Evolutionary conservation across 2,329 filamentous ascomycete species (phyloP).

Genomic region (Botryotinia narcissicola): DNA sequence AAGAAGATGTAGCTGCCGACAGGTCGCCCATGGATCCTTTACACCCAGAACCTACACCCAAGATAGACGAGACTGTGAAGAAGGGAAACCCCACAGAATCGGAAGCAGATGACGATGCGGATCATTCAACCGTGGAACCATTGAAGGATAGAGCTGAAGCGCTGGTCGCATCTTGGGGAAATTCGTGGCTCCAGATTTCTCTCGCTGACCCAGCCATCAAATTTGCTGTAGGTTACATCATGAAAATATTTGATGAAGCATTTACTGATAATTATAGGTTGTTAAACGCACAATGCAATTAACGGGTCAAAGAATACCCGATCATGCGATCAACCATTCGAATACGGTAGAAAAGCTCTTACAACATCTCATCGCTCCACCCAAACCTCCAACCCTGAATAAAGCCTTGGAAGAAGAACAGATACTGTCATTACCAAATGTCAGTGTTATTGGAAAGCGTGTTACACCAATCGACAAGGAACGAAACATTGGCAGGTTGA

Average conservation of each 20-base stretch:
- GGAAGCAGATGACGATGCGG: constrained; percentile 35
- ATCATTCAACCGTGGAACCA: constrained; percentile 29
- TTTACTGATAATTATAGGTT: constrained; percentile 52
- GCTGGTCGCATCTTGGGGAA: constrained; percentile 47
- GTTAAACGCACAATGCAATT: constrained; percentile 78
- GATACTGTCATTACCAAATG: constrained; percentile 61
- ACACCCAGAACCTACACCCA: constrained; percentile 21
- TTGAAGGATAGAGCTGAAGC: constrained; percentile 30
- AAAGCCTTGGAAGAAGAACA: constrained; percentile 52
- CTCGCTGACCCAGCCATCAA: constrained; percentile 60
- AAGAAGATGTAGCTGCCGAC: constrained; percentile 34
- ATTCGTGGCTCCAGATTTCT: constrained; percentile 56
- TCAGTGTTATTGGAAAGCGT: constrained; percentile 62
- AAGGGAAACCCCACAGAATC: constrained; percentile 31
- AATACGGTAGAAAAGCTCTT: constrained; percentile 55
- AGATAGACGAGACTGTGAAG: constrained; percentile 26
- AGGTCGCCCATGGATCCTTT: constrained; percentile 31
- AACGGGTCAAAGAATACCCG: constrained; percentile 73
- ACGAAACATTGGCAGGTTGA: constrained; percentile 70
- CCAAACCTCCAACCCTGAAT: constrained; percentile 61
- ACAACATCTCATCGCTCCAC: constrained; percentile 50
- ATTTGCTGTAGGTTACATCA: constrained; percentile 63
- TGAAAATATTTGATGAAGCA: background rate
- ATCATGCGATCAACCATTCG: constrained; percentile 61
- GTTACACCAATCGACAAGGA: constrained; percentile 72